Percentiles rank a stretch among this genome's conserved stretches.
Evolutionary conservation across 495 filamentous ascomycete species (phyloP).

Genomic region (Hypoxylon intermedium): DNA sequence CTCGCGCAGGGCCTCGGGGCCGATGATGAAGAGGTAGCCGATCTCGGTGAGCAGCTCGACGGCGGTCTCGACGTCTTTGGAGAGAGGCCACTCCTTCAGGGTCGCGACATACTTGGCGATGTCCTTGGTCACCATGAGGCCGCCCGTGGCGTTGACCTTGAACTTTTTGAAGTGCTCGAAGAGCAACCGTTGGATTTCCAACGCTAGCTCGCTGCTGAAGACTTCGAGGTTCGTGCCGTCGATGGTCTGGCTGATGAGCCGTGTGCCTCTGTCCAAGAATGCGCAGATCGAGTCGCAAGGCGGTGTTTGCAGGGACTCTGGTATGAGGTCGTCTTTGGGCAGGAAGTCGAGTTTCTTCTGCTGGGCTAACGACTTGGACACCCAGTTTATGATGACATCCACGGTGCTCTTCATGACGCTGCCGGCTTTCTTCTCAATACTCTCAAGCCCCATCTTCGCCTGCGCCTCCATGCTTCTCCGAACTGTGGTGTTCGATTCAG

Average conservation of each 20-base stretch:
- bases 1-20: slow-evolving; percentile 83
- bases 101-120: slow-evolving; percentile 88
- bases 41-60: slow-evolving; percentile 91
- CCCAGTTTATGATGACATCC: slow-evolving; percentile 82
- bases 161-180: slow-evolving; percentile 96
- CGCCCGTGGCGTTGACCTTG: slow-evolving; percentile 86
- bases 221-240: slow-evolving; percentile 78
- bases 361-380: slow-evolving; percentile 70
- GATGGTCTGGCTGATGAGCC: slow-evolving; percentile 68
- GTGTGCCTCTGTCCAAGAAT: slow-evolving; percentile 74
- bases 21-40: slow-evolving; percentile 95
- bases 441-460: slow-evolving; percentile 71
- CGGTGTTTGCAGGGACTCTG: slow-evolving; percentile 84
- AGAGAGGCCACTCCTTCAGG: slow-evolving; percentile 77
- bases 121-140: slow-evolving; percentile 94
- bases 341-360: slow-evolving; percentile 95
- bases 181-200: slow-evolving; percentile 75
- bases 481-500: slow-evolving; percentile 85
- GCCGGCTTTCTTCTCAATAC: slow-evolving; percentile 89
- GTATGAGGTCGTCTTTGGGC: slow-evolving; percentile 82
- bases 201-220: slow-evolving; percentile 84
- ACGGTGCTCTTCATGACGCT: slow-evolving; percentile 84
- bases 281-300: slow-evolving; percentile 79
- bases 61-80: slow-evolving; percentile 70
- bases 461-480: slow-evolving; percentile 90